phyloP scores from a whole-genome alignment of 2,329 filamentous ascomycete species.

The Colletotrichum viniferum region DNA sequence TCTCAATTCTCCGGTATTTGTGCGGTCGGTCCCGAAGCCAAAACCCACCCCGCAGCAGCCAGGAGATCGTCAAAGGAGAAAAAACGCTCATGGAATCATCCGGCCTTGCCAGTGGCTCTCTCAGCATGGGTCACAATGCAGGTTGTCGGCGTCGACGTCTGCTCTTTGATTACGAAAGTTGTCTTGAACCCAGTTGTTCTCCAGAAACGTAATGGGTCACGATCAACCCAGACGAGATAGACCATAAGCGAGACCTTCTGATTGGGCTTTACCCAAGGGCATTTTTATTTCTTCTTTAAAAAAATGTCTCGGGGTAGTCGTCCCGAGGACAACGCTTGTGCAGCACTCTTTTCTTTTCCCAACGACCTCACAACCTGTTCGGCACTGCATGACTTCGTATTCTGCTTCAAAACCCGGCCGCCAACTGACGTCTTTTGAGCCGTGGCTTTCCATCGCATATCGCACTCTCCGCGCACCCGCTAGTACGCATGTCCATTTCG shows the following conservation, averaged over 20 bases:
- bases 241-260: not conserved
- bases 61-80: not conserved
- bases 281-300: not conserved
- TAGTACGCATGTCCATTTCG: not conserved
- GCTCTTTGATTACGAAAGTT: not conserved
- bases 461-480: not conserved
- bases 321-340: not conserved
- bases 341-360: not conserved
- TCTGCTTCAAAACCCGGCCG: not conserved
- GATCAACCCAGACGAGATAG: not conserved
- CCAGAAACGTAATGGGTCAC: not conserved
- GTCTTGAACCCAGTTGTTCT: not conserved
- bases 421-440: not conserved
- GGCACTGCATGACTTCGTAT: not conserved
- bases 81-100: not conserved
- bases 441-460: not conserved
- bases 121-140: not conserved
- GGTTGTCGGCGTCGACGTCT: not conserved
- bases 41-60: not conserved
- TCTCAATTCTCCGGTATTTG: not conserved
- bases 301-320: not conserved
- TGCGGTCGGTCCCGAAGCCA: slow-evolving; percentile 14
- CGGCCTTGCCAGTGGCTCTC: not conserved
- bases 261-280: not conserved
- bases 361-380: not conserved